Evolutionary conservation across 176 grass and related monocot species (phyloP), one percentile per base, ranked within the genome.

Genomic region (Pontederia paniculata): DNA sequence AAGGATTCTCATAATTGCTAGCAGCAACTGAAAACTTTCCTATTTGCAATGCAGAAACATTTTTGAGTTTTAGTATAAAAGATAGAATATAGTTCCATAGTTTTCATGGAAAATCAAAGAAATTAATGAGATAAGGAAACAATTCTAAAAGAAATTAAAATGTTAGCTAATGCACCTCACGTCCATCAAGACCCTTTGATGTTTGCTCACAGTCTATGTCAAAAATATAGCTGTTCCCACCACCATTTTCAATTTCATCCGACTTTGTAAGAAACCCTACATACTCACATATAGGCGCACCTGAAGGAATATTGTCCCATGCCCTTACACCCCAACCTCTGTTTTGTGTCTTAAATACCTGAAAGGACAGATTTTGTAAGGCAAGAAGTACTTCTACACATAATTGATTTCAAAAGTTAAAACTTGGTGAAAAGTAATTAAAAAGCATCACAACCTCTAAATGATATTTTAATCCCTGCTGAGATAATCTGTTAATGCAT

Each of bases 201-300:
- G 91, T 97, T 50, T 97, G 82, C 45, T 90, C 64, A 65, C 91
- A 97, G 37, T 97, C 91, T 16, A 97, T 97, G 19, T 97, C 91
- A 0, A 97, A 97, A 22, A 81, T 67, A 31, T 90, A 97, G 15
- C 80, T 90, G 28, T 90, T 90, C 2, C 87, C 74, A 42, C 66
- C 52, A n/a, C 62, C 54, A 46, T 78, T 65, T 21, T 90, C 91
- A n/a, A 87, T 45, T 2, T 97, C 91, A 25, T 90, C 83, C 0
- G 91, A 78, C 56, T 60, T 85, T 48, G 37, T 89, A 9, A 97
- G 63, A 56, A 87, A 81, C 4, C 91, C 91, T 0, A 63, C 76
- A 9, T 97, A 97, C 13, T 97, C 91, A 72, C 91, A 97, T 13
- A 97, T 76, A 18, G 86, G 91, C 19, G 91, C 91, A 43, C 91